Evolutionary conservation across 75 land plant genomes (phyloP), one percentile per base, ranked within the genome.

Genomic region (Isoetes taiwanensis): DNA sequence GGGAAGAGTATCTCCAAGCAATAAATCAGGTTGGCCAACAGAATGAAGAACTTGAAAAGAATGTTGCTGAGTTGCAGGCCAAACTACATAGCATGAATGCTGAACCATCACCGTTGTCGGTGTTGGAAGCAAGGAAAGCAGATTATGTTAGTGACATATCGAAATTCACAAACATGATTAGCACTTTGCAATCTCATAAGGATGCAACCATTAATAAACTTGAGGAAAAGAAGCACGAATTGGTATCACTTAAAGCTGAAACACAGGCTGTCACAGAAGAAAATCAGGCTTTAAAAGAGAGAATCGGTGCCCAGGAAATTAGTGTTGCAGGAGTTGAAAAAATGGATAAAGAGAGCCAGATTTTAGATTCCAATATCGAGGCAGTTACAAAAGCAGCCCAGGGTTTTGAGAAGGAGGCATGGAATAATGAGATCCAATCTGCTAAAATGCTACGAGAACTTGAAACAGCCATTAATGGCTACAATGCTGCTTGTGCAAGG

Each of bases 261-360:
- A 61, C 21, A 4, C 37, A 30, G 52, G 66, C 52, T 55, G 42
- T 70, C 20, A 32, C 34, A 1, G 62, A 59, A 41, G 93, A 83
- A 56, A 86, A 72, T 40, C 82, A 78, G 60, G 87, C 60, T 54
- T 17, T 90, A 34, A 70, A 38, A 67, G 58, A 62, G 52, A 62
- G 59, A 54, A 56, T 90, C 2, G 76, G 72, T 40, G 40, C 61
- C 2, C 97, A 90, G 69, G 38, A 48, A 6, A 46, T 90, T 29
- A 80, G 70, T 61, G 60, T 77, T 3, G 73, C 82, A 39, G 97
- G 81, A 50, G 79, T 63, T 26, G 93, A 90, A 59, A 78, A 80
- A 63, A 90, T 90, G 93, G 64, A 41, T 52, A 78, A 76, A 58
- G 97, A 90, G 66, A 24, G 70, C 58, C 71, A 69, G 65, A 65